Percentiles rank a stretch among this genome's conserved stretches.
Evolutionary conservation across 2,329 filamentous ascomycete genomes (phyloP).

Genomic region (Nothopassalora personata): DNA sequence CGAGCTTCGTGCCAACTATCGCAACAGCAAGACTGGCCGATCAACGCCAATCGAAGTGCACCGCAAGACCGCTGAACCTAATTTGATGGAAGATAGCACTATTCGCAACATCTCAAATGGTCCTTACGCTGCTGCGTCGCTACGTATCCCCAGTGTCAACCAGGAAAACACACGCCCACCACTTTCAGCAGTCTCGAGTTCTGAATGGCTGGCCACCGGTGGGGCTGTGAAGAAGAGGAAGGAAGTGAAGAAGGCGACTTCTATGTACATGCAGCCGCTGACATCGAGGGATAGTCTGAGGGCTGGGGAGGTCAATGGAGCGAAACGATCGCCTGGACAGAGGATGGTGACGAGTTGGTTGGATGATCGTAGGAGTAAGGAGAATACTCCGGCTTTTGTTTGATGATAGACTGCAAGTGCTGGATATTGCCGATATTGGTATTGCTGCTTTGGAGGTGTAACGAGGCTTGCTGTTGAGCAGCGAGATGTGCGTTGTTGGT

Average conservation of each 20-base stretch:
- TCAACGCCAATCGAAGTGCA: slow-evolving; percentile 23
- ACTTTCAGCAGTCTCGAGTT: slow-evolving; percentile 26
- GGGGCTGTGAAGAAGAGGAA: slow-evolving; percentile 12
- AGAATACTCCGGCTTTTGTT: slow-evolving; percentile 20
- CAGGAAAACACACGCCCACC: slow-evolving; percentile 10
- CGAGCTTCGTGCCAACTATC: slow-evolving; percentile 33
- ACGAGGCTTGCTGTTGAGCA: background rate
- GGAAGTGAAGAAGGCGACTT: slow-evolving; percentile 5
- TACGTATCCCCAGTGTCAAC: background rate
- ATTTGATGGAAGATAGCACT: slow-evolving; percentile 29
- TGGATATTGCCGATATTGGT: background rate
- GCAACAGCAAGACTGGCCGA: slow-evolving; percentile 12
- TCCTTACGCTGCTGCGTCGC: slow-evolving; percentile 25
- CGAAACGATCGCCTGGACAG: slow-evolving; percentile 19
- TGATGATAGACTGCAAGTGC: slow-evolving; percentile 7
- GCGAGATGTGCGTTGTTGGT: background rate
- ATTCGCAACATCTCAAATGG: slow-evolving; percentile 31
- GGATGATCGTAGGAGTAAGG: slow-evolving; percentile 22
- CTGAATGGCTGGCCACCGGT: slow-evolving; percentile 30
- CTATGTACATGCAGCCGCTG: slow-evolving; percentile 4
- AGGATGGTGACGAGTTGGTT: slow-evolving; percentile 29
- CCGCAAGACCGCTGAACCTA: slow-evolving; percentile 16
- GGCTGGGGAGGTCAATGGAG: background rate
- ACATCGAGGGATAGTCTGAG: background rate
- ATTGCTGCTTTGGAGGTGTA: background rate